These are phyloP conservation scores for Geranium rotundifolium DNA, from an alignment of 345 rosid genomes.

Conservation along the genomic window DNA sequence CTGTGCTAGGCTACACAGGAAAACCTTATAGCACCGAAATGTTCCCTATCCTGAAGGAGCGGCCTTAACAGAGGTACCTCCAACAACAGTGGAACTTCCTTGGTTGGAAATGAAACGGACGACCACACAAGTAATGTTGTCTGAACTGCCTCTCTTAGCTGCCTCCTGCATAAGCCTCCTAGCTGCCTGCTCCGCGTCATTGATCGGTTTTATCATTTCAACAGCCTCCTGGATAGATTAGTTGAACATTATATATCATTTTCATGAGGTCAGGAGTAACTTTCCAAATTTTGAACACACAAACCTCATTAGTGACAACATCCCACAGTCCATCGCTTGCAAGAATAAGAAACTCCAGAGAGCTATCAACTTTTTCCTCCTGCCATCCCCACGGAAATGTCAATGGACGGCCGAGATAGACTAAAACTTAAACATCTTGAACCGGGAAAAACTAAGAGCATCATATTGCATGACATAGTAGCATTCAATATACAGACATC, in stretches of 20 bases:
- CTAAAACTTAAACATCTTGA: not conserved
- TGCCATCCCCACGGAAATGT: constrained; percentile 6
- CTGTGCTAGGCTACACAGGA: no score
- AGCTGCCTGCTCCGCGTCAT: constrained; percentile 88
- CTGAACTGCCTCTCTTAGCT: constrained; percentile 91
- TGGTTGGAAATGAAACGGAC: constrained; percentile 67
- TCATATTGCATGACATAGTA: not conserved
- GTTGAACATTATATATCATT: no score
- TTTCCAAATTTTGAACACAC: not conserved
- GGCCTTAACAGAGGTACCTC: no score
- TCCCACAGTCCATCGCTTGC: constrained; percentile 63
- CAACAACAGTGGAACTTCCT: constrained; percentile 20
- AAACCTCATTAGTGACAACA: constrained; percentile 45
- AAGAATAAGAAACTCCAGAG: constrained; percentile 40
- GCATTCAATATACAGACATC: not conserved
- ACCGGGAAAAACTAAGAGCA: no score
- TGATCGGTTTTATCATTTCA: constrained; percentile 56
- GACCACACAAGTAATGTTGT: constrained; percentile 89
- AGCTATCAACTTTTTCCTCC: constrained; percentile 39
- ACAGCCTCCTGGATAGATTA: constrained; percentile 96
- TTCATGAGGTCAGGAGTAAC: not conserved
- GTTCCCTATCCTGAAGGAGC: no score
- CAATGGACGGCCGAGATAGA: not conserved
- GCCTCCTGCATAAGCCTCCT: constrained; percentile 85
- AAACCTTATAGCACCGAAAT: no score